Conservation (phyloP, 768 basidiomycete genomes). For the Agrocybe praecox region DNA sequence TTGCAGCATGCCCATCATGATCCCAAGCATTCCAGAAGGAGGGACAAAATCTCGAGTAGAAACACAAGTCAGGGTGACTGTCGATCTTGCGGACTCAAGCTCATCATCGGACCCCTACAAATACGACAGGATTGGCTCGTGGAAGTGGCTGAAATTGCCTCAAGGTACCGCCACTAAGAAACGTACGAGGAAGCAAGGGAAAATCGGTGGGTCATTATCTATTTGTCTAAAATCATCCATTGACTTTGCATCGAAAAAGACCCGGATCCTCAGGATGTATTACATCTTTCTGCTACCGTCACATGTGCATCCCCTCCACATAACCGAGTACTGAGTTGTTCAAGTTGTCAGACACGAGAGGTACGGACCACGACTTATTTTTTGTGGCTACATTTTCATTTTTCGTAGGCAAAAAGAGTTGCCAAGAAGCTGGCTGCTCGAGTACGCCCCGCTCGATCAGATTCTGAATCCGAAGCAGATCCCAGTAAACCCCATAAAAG, state of each 20-base stretch:
- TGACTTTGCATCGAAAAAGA: conserved; percentile 41
- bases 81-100: conserved; percentile 75
- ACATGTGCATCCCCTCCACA: conserved; percentile 83
- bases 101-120: conserved; percentile 61
- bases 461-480: conserved; percentile 69
- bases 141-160: conserved; percentile 86
- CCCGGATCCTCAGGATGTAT: conserved; percentile 65
- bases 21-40: conserved; percentile 78
- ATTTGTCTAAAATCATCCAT: background rate
- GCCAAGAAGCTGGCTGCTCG: conserved; percentile 88
- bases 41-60: conserved; percentile 95
- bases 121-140: conserved; percentile 84
- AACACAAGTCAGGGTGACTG: conserved; percentile 85
- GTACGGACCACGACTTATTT: conserved; percentile 38
- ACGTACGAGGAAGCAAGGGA: conserved; percentile 81
- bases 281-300: conserved; percentile 73
- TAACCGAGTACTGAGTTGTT: conserved; percentile 76
- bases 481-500: conserved; percentile 45
- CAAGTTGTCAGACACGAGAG: conserved; percentile 89
- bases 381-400: conserved; percentile 6
- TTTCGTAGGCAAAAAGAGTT: conserved; percentile 79
- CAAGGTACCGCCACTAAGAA: conserved; percentile 83
- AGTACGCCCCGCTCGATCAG: conserved; percentile 75
- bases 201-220: conserved; percentile 57
- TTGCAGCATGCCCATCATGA: conserved; percentile 75